Conservation (phyloP, 352 stramenopile species). For the Phytopythium litorale region DNA sequence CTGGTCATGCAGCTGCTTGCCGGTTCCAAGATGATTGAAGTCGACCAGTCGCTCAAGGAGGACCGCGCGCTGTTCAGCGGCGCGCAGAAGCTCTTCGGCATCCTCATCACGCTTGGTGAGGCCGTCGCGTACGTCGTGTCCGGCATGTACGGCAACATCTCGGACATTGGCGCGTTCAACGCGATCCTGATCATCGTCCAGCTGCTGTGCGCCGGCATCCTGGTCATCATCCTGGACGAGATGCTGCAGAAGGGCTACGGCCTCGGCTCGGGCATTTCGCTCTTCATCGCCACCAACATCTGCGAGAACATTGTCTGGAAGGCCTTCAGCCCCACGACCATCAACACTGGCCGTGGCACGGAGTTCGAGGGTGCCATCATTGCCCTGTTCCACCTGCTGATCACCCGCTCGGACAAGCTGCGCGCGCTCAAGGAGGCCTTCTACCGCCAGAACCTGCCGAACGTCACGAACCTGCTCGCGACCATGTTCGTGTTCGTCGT, state of each 20-base stretch:
- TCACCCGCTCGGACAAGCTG: conserved; percentile 98
- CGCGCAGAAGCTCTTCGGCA: conserved; percentile 99
- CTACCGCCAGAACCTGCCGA: conserved; percentile 99
- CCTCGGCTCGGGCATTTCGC: conserved; percentile 97
- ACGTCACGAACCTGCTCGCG: conserved; percentile 98
- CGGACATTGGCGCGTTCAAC: conserved; percentile 97
- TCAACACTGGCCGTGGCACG: conserved; percentile 98
- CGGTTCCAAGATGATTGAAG: conserved; percentile 98
- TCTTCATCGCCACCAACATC: conserved; percentile 99
- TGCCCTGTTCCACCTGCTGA: conserved; percentile 98
- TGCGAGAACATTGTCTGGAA: conserved; percentile 99
- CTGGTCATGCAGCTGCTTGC: conserved; percentile 99
- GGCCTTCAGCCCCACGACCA: conserved; percentile 98
- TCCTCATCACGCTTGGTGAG: conserved; percentile 98
- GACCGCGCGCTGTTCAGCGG: conserved; percentile 97
- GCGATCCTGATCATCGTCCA: conserved; percentile 99
- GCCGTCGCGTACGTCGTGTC: conserved; percentile 98
- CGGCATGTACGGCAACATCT: conserved; percentile 99
- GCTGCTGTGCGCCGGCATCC: conserved; percentile 97
- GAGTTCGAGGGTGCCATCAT: conserved; percentile 99
- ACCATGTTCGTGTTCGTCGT: conserved; percentile 99
- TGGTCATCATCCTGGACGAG: conserved; percentile 99
- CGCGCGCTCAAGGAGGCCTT: conserved; percentile 97
- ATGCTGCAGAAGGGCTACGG: conserved; percentile 99
- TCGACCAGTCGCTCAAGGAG: conserved; percentile 99